phyloP scores from a whole-genome alignment of 768 basidiomycete species.

The Sporobolomyces pararoseus region DNA sequence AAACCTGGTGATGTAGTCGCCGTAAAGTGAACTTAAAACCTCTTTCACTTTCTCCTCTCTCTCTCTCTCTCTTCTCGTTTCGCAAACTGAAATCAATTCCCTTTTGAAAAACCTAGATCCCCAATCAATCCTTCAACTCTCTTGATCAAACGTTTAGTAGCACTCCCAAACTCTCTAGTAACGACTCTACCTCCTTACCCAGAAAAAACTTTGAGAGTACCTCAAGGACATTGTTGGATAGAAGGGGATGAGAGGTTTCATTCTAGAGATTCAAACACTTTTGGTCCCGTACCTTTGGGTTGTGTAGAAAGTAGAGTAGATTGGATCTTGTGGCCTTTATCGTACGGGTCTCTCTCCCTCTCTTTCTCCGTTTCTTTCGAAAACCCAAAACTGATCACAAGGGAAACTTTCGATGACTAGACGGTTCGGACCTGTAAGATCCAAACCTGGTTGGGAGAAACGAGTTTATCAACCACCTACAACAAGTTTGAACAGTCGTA shows the following conservation, averaged over 20 bases:
- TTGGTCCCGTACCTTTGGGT: conserved; percentile 42
- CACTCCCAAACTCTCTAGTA: conserved; percentile 43
- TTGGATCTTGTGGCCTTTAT: conserved; percentile 34
- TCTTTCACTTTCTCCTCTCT: background rate
- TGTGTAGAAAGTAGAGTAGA: conserved; percentile 33
- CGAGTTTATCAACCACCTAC: conserved; percentile 13
- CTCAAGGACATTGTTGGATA: conserved; percentile 39
- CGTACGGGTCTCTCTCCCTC: conserved; percentile 4
- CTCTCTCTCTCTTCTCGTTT: background rate
- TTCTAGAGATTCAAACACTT: conserved; percentile 41
- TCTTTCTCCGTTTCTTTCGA: fast-evolving
- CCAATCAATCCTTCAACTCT: conserved; percentile 35
- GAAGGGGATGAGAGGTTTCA: conserved; percentile 46
- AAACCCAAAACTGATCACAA: background rate
- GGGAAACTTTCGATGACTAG: background rate
- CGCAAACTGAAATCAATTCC: background rate
- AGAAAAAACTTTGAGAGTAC: conserved; percentile 25
- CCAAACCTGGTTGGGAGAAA: conserved; percentile 33
- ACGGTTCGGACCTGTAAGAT: conserved; percentile 19
- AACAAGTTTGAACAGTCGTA: no score
- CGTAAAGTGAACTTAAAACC: no score
- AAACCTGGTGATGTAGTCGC: conserved; percentile 44
- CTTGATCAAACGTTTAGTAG: conserved; percentile 45
- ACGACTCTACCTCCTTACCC: conserved; percentile 35
- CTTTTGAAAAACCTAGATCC: conserved; percentile 33